phyloP scores from a whole-genome alignment of 371 early-diverging fungal genomes.

The Mucor racemosus region DNA sequence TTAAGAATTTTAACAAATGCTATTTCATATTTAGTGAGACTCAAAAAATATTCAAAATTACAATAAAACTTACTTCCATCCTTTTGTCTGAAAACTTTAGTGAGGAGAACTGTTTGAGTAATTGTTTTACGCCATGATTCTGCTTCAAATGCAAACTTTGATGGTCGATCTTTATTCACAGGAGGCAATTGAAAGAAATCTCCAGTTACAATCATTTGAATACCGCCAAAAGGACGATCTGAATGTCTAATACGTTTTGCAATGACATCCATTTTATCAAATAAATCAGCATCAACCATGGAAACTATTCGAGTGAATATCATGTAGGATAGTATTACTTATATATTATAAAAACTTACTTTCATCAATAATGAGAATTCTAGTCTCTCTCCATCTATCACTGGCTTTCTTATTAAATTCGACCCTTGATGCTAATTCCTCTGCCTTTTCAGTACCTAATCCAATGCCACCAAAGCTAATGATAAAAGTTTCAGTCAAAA shows the following conservation, averaged over 20 bases:
- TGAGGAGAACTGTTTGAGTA: constrained; percentile 57
- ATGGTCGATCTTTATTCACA: constrained; percentile 48
- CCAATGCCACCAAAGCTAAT: constrained; percentile 80
- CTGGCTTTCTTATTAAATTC: constrained; percentile 31
- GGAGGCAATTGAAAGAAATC: constrained; percentile 98
- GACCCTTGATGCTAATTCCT: constrained; percentile 53
- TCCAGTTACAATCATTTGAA: constrained; percentile 88
- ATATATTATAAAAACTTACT: constrained; percentile 46
- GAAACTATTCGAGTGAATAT: constrained; percentile 62
- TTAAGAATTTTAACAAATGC: constrained; percentile 72
- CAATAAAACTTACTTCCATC: constrained; percentile 47
- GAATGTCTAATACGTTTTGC: constrained; percentile 56
- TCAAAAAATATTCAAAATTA: background rate
- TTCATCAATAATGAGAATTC: constrained; percentile 89
- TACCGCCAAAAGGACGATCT: constrained; percentile 86
- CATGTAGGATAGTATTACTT: no score
- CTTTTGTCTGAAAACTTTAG: constrained; percentile 65
- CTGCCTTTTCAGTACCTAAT: constrained; percentile 58
- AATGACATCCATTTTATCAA: constrained; percentile 84
- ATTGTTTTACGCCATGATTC: constrained; percentile 65
- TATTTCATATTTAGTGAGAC: constrained; percentile 4
- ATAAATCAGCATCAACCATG: constrained; percentile 86
- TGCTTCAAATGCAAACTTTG: constrained; percentile 80
- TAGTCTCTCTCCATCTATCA: constrained; percentile 67
- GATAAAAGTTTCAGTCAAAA: no score